Evolutionary conservation across 75 land plant species (phyloP).

Genomic region (Ceratopteris richardii): DNA sequence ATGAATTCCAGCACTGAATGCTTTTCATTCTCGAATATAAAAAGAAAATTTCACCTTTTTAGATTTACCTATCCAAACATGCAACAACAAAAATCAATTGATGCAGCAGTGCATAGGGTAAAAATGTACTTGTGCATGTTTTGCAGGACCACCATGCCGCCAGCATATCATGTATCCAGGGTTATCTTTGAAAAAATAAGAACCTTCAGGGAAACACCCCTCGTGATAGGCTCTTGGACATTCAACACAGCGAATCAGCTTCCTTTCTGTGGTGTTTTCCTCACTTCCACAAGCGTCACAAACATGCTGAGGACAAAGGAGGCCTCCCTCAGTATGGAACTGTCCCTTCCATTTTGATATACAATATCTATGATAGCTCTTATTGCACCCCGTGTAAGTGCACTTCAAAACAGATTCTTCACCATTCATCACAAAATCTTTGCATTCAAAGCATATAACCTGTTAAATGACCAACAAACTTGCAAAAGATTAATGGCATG

Average conservation of each 20-base stretch:
- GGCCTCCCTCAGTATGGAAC: background rate
- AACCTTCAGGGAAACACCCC: conserved; percentile 14
- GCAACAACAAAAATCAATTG: no score
- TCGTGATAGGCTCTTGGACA: conserved; percentile 17
- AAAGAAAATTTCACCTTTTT: no score
- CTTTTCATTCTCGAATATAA: no score
- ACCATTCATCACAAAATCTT: conserved; percentile 4
- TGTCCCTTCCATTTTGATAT: conserved; percentile 9
- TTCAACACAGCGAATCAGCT: conserved; percentile 11
- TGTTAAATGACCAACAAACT: background rate
- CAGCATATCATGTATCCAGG: conserved; percentile 21
- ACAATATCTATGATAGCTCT: conserved; percentile 15
- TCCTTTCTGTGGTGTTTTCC: background rate
- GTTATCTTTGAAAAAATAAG: conserved; percentile 11
- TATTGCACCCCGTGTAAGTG: conserved; percentile 6
- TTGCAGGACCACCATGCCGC: conserved; percentile 4
- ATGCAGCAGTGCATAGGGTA: no score
- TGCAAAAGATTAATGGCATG: no score
- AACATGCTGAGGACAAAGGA: conserved; percentile 19
- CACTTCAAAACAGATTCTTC: conserved; percentile 11
- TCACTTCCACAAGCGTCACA: conserved; percentile 14
- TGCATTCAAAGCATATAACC: conserved; percentile 24
- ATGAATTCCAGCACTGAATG: no score
- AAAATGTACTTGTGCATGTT: no score
- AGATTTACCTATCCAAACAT: no score